These are phyloP conservation scores for Biscutella laevigata DNA, from an alignment of 441 rosid genomes.

Conservation along the genomic window DNA sequence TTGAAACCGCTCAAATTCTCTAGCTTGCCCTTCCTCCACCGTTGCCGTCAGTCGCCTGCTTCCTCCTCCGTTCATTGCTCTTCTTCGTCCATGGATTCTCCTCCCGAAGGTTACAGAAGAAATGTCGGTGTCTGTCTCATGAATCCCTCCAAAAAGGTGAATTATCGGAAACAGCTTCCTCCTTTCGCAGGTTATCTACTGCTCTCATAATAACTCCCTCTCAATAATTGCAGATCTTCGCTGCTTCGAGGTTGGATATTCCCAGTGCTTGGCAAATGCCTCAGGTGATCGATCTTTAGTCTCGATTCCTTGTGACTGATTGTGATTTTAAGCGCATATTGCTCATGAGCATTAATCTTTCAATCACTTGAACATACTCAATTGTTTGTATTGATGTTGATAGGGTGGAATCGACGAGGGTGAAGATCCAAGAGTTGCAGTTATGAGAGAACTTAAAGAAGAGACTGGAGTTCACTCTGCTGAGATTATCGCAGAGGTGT, in stretches of 20 bases:
- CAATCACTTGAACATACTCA: neutral
- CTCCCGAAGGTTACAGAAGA: slow-evolving; percentile 83
- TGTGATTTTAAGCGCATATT: neutral
- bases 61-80: slow-evolving; percentile 15
- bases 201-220: neutral
- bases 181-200: neutral
- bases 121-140: slow-evolving; percentile 86
- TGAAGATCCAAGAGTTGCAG: slow-evolving; percentile 87
- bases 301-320: neutral
- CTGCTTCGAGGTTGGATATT: slow-evolving; percentile 76
- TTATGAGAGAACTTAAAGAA: slow-evolving; percentile 77
- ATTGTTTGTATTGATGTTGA: neutral
- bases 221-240: slow-evolving; percentile 45
- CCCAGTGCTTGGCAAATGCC: slow-evolving; percentile 97
- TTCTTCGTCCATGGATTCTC: slow-evolving; percentile 57
- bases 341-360: too few species aligned
- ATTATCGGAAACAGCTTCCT: neutral
- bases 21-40: slow-evolving; percentile 21
- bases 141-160: slow-evolving; percentile 70
- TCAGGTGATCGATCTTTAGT: slow-evolving; percentile 43
- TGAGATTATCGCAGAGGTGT: slow-evolving; percentile 61
- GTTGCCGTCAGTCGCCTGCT: slow-evolving; percentile 3
- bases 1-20: slow-evolving; percentile 23
- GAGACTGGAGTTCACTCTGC: slow-evolving; percentile 84
- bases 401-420: slow-evolving; percentile 83